A percentile compares a stretch with the other conserved stretches of the same genome.
Evolutionary conservation across 129 eudicot species (phyloP).

Genomic region (Solidago caesia): DNA sequence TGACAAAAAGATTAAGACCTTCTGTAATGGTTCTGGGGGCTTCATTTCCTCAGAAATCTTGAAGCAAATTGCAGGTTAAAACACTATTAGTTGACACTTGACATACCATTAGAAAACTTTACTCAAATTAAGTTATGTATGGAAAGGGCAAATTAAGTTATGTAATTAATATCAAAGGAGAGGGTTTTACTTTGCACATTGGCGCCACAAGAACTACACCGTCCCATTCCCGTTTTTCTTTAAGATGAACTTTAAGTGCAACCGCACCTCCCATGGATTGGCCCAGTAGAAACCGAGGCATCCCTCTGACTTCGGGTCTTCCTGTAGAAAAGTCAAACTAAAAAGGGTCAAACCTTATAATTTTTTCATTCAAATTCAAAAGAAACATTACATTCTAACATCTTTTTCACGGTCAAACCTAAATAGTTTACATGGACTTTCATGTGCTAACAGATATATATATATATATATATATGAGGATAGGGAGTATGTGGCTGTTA

Average conservation of each 20-base stretch:
- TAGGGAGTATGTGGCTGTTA: too few relatives aligned
- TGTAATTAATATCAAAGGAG: background rate
- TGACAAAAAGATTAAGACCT: slow-evolving; percentile 53
- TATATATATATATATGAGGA: background rate
- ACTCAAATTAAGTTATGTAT: background rate
- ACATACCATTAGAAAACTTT: background rate
- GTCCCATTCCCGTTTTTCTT: slow-evolving; percentile 79
- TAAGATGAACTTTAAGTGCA: slow-evolving; percentile 77
- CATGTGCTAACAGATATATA: background rate
- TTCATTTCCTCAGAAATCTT: slow-evolving; percentile 91
- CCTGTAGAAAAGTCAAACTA: slow-evolving; percentile 39
- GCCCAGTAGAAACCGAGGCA: slow-evolving; percentile 82
- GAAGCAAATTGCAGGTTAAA: slow-evolving; percentile 32
- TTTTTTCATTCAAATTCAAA: slow-evolving; percentile 6
- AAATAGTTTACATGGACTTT: background rate
- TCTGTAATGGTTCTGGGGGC: slow-evolving; percentile 70
- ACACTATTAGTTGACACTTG: background rate
- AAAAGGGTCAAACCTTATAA: background rate
- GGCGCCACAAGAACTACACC: slow-evolving; percentile 94
- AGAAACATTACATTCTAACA: background rate
- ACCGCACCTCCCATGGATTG: slow-evolving; percentile 99
- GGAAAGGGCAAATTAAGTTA: background rate
- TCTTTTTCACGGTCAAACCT: background rate
- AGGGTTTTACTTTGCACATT: slow-evolving; percentile 75
- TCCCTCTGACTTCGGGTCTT: slow-evolving; percentile 73